Conservation (phyloP, 306 rosid species). For the Rosa chinensis region DNA sequence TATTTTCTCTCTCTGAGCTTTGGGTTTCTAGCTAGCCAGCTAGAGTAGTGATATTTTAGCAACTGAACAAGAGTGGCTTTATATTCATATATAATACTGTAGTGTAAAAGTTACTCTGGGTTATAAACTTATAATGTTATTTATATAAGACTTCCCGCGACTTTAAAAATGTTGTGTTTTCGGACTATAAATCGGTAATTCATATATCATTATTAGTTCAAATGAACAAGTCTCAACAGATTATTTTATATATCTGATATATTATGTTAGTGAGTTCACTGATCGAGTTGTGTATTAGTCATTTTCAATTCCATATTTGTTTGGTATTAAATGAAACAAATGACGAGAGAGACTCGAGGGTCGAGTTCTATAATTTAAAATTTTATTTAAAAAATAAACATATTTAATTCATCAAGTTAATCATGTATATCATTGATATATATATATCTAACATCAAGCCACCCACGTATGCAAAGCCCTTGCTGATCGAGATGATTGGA, state of each 20-base stretch:
- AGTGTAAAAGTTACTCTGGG: not conserved
- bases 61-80: not conserved
- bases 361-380: too few species aligned
- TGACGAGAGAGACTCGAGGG: too few species aligned
- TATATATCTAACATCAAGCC: too few species aligned
- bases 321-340: too few species aligned
- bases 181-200: not conserved
- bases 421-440: too few species aligned
- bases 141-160: not conserved
- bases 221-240: not conserved
- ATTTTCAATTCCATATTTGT: not conserved
- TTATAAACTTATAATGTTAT: not conserved
- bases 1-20: not conserved
- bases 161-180: not conserved
- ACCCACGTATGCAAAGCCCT: too few species aligned
- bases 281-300: too few species aligned
- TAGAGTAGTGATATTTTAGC: constrained; percentile 1
- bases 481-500: not conserved
- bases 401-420: too few species aligned
- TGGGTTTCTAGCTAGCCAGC: not conserved
- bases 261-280: too few species aligned
- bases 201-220: not conserved
- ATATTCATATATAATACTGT: not conserved
- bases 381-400: too few species aligned
- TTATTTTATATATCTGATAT: too few species aligned